Evolutionary conservation across 768 basidiomycete species (phyloP), one percentile per base, ranked within the genome.

Genomic region (Candolleomyces aberdarensis): DNA sequence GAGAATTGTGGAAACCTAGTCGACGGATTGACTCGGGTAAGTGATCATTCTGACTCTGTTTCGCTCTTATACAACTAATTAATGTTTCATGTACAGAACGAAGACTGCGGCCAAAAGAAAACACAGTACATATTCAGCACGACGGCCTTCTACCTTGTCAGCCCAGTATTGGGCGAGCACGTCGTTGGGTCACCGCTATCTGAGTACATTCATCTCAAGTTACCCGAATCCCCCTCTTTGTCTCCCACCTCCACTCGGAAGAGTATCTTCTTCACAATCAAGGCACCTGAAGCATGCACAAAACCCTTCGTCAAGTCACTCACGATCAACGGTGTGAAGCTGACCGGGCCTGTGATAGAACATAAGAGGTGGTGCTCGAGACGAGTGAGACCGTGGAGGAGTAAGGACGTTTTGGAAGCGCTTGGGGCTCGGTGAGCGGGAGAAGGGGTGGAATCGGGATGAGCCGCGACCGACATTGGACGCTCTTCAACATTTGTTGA

Each of bases 41-140:
- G 82, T 26, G 1, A 26, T 26, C 2, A 26, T 26, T 3, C 26
- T 26, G 26, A 82, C 72, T 14, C 26, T 3, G 26, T 26, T 11
- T 13, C 7, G 13, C 43, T 19, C 56, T 20, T 56, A n/a, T 17
- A 2, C 26, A 3, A 26, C 3, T n/a, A 26, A 22, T 19, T 40
- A n/a, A 29, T 29, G 3, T 55, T 32, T 58, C 29, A 53, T 43
- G 32, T 49, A 10, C 58, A 92, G 88, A 94, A 94, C 65, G 92
- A 94, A 70, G 92, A 94, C 68, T 93, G 91, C 63, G 91, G 92
- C 1, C 92, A 94, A 70, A 94, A 93, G 92, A 91, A 88, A 65
- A 89, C 92, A 0, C 94, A 91, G 92, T 93, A 87, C 65, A 80
- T 93, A 15, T 93, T 92, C 74, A 87, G 85, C 54, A 84, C 90